Conservation (phyloP, 2,329 filamentous ascomycete genomes). For the Colletotrichum lentis region DNA sequence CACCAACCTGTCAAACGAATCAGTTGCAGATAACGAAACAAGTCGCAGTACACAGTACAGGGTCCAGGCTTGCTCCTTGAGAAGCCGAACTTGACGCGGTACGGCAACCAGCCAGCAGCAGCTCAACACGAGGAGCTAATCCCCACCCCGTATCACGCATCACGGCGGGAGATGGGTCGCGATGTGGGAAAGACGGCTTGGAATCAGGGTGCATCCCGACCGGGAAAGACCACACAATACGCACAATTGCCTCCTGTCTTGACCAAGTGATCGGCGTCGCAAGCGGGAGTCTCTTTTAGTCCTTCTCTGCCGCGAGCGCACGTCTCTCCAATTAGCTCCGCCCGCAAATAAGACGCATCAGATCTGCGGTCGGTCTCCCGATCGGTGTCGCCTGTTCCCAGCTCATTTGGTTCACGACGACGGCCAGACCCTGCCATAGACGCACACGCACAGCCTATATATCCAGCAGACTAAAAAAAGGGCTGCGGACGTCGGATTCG, state of each 20-base stretch:
- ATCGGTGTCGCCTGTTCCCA: slow-evolving; percentile 23
- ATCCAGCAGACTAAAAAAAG: background rate
- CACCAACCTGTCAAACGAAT: slow-evolving; percentile 31
- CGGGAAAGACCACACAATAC: slow-evolving; percentile 6
- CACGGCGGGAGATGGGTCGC: slow-evolving; percentile 29
- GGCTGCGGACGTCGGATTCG: slow-evolving; percentile 6
- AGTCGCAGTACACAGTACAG: slow-evolving; percentile 20
- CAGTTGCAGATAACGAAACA: slow-evolving; percentile 35
- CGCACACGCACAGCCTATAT: background rate
- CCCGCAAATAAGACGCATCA: slow-evolving; percentile 26
- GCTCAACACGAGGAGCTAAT: slow-evolving; percentile 29
- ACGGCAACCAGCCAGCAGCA: slow-evolving; percentile 30
- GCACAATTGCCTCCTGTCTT: background rate
- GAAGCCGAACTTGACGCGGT: slow-evolving; percentile 24
- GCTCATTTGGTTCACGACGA: slow-evolving; percentile 12
- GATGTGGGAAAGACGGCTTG: slow-evolving; percentile 10
- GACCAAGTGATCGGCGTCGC: slow-evolving; percentile 24
- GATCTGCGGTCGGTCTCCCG: slow-evolving; percentile 24
- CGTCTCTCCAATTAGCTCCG: slow-evolving; percentile 28
- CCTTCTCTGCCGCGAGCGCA: slow-evolving; percentile 31
- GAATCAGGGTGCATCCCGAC: slow-evolving; percentile 32
- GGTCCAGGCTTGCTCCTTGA: slow-evolving; percentile 29
- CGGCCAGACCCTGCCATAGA: slow-evolving; percentile 24
- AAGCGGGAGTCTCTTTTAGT: slow-evolving; percentile 33
- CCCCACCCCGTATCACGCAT: slow-evolving; percentile 34